These are phyloP conservation scores for Osmanthus fragrans DNA, from an alignment of 257 asterid species.

Conservation along the genomic window DNA sequence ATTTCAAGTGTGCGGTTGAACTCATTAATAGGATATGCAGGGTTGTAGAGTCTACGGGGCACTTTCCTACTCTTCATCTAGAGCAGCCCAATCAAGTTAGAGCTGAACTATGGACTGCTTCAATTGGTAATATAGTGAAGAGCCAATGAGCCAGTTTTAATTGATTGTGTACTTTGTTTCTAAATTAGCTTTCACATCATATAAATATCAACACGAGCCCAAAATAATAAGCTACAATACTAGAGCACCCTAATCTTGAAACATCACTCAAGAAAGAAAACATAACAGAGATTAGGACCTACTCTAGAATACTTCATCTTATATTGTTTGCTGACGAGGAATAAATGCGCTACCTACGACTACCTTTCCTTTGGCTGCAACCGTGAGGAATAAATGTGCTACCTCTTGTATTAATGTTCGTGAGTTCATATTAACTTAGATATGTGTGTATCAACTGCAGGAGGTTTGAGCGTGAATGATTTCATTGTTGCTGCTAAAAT, in stretches of 20 bases:
- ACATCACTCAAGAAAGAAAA: too few relatives aligned
- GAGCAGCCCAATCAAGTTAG: conserved; percentile 69
- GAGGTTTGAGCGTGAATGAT: conserved; percentile 84
- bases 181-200: too few relatives aligned
- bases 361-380: too few relatives aligned
- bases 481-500: conserved; percentile 89
- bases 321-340: too few relatives aligned
- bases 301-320: too few relatives aligned
- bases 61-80: conserved; percentile 53
- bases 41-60: conserved; percentile 60
- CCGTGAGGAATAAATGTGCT: too few relatives aligned
- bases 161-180: neutral
- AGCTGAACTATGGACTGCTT: conserved; percentile 69
- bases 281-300: too few relatives aligned
- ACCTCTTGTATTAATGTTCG: neutral
- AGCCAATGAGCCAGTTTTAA: neutral
- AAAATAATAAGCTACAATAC: too few relatives aligned
- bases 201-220: too few relatives aligned
- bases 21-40: conserved; percentile 57
- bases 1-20: conserved; percentile 61
- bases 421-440: neutral
- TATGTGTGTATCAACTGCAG: conserved; percentile 41
- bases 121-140: conserved; percentile 52
- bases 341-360: too few relatives aligned
- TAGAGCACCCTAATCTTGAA: too few relatives aligned